Conservation (phyloP, 2,329 filamentous ascomycete species). For the Trichoderma polysporum region DNA sequence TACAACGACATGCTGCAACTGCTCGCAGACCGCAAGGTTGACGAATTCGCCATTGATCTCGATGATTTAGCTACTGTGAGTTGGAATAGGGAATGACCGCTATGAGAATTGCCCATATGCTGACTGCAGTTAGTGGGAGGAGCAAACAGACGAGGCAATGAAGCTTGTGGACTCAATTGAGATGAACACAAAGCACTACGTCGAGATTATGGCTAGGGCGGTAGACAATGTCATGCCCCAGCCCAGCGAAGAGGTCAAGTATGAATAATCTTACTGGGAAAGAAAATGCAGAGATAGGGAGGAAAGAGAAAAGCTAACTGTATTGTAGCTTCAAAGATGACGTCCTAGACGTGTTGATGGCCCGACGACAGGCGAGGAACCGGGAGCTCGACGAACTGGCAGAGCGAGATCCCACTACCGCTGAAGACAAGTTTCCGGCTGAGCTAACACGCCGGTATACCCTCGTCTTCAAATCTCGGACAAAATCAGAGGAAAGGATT, state of each 20-base stretch:
- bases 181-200: conserved; percentile 90
- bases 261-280: conserved; percentile 32
- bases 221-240: conserved; percentile 84
- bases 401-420: conserved; percentile 63
- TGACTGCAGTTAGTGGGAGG: conserved; percentile 64
- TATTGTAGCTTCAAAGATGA: conserved; percentile 86
- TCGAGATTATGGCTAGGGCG: conserved; percentile 85
- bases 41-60: conserved; percentile 81
- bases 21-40: conserved; percentile 73
- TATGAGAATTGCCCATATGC: neutral
- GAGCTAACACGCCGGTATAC: conserved; percentile 93
- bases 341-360: conserved; percentile 94
- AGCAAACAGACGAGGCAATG: conserved; percentile 64
- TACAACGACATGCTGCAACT: conserved; percentile 87
- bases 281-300: neutral
- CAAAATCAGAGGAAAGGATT: conserved; percentile 64
- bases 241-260: conserved; percentile 75
- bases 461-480: conserved; percentile 90
- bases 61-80: conserved; percentile 78
- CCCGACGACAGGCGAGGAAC: conserved; percentile 83
- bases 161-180: conserved; percentile 82
- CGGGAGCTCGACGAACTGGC: conserved; percentile 68
- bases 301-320: neutral
- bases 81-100: neutral
- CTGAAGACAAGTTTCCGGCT: conserved; percentile 81